Conservation (phyloP, 164 flowering plant genomes). For the Annona squamosa region DNA sequence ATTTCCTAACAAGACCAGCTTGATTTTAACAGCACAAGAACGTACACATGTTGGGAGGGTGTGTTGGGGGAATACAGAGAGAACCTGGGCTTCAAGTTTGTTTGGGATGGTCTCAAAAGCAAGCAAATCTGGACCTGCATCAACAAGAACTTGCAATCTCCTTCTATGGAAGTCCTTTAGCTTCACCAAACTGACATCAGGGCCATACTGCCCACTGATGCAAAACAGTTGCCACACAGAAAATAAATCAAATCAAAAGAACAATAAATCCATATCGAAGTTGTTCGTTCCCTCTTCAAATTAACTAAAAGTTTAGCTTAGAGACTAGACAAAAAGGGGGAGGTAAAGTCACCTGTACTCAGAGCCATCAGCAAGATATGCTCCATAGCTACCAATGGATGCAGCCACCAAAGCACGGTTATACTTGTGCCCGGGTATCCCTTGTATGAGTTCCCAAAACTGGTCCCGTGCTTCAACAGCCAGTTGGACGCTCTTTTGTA, state of each 20-base stretch:
- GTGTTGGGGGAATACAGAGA: not conserved
- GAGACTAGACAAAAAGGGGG: not conserved
- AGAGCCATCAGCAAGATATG: constrained; percentile 97
- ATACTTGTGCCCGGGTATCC: constrained; percentile 22
- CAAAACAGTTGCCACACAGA: not conserved
- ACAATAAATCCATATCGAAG: not conserved
- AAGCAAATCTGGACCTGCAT: constrained; percentile 72
- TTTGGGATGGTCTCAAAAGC: constrained; percentile 96
- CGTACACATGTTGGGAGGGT: not conserved
- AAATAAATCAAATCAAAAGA: not conserved
- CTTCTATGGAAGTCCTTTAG: constrained; percentile 84
- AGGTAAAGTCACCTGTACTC: constrained; percentile 60
- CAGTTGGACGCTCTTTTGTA: constrained; percentile 57
- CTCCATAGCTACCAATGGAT: constrained; percentile 95
- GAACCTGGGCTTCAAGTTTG: constrained; percentile 90
- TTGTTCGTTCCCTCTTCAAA: not conserved
- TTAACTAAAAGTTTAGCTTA: not conserved
- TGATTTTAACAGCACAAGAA: not conserved
- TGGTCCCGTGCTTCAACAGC: constrained; percentile 77
- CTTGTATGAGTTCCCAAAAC: constrained; percentile 45
- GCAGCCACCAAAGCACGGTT: constrained; percentile 82
- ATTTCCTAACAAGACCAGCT: not conserved
- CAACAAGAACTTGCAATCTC: constrained; percentile 68
- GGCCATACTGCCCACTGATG: constrained; percentile 71
- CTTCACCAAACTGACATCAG: constrained; percentile 48